phyloP scores from a whole-genome alignment of 108 stramenopile species.

The Stephanodiscus minutulus region DNA sequence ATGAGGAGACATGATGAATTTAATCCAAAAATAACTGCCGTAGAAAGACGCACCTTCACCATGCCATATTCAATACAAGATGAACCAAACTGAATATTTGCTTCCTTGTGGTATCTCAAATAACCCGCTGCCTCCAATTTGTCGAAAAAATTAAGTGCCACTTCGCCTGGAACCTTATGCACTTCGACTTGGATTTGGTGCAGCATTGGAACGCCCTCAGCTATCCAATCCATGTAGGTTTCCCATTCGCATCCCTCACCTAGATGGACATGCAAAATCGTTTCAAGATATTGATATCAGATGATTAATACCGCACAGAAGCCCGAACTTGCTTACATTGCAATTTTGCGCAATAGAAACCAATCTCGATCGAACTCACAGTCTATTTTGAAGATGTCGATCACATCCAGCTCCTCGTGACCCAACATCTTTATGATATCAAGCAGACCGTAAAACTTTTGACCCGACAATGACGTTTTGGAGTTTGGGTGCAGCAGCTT shows the following conservation, averaged over 20 bases:
- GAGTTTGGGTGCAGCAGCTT: no score
- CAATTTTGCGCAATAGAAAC: no score
- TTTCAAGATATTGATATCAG: no score
- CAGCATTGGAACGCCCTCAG: slow-evolving; percentile 24
- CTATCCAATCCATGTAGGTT: slow-evolving; percentile 38
- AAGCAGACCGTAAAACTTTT: slow-evolving; percentile 23
- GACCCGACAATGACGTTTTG: no score
- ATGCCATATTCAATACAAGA: slow-evolving; percentile 31
- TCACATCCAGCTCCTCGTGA: slow-evolving; percentile 47
- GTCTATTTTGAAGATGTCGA: slow-evolving; percentile 47
- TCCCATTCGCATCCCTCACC: slow-evolving; percentile 71
- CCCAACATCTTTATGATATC: slow-evolving; percentile 57
- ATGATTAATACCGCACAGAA: no score
- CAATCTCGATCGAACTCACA: no score
- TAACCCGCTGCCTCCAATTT: slow-evolving; percentile 49
- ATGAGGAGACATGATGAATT: no score
- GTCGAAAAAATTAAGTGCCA: slow-evolving; percentile 51
- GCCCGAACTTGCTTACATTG: no score
- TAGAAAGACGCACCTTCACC: no score
- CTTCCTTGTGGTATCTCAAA: slow-evolving; percentile 61
- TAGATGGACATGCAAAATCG: no score
- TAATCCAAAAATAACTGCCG: no score
- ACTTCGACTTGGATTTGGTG: slow-evolving; percentile 52
- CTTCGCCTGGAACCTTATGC: slow-evolving; percentile 23
- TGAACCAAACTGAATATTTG: slow-evolving; percentile 33